Conservation (phyloP, 768 basidiomycete genomes). For the Clathrus columnatus region DNA sequence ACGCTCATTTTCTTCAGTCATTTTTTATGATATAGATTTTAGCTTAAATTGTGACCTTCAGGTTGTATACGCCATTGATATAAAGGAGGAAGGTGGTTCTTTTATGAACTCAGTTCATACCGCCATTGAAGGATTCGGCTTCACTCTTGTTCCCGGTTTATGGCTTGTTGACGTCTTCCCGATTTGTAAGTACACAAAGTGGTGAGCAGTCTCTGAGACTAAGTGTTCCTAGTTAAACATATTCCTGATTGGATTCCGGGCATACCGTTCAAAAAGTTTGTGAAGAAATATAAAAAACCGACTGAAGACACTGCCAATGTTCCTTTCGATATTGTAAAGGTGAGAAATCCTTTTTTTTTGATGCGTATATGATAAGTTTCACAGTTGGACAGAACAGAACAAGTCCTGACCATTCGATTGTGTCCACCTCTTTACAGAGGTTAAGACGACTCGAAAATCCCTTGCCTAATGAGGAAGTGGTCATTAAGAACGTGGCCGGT, state of each 20-base stretch:
- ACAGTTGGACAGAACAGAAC: conserved; percentile 24
- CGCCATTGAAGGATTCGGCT: conserved; percentile 27
- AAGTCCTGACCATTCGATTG: background rate
- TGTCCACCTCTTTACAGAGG: background rate
- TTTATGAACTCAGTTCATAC: conserved; percentile 34
- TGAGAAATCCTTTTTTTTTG: background rate
- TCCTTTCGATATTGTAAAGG: too few species aligned
- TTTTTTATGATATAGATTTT: conserved; percentile 15
- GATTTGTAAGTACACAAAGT: conserved; percentile 3
- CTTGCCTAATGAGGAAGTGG: conserved; percentile 23
- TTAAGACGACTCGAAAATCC: background rate
- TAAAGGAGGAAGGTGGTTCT: conserved; percentile 29
- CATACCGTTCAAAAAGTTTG: conserved; percentile 6
- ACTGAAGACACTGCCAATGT: too few species aligned
- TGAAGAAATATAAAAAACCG: too few species aligned
- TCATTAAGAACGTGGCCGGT: conserved; percentile 44
- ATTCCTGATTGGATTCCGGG: conserved; percentile 15
- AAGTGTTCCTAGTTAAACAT: background rate
- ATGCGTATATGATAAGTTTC: conserved; percentile 17
- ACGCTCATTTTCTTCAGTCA: background rate
- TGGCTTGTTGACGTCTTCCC: conserved; percentile 11
- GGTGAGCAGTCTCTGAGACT: background rate
- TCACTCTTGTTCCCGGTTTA: conserved; percentile 27
- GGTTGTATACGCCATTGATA: conserved; percentile 32
- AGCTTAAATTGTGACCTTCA: conserved; percentile 28